phyloP scores from a whole-genome alignment of 2,329 filamentous ascomycete genomes.

The Cladosporium sp. region DNA sequence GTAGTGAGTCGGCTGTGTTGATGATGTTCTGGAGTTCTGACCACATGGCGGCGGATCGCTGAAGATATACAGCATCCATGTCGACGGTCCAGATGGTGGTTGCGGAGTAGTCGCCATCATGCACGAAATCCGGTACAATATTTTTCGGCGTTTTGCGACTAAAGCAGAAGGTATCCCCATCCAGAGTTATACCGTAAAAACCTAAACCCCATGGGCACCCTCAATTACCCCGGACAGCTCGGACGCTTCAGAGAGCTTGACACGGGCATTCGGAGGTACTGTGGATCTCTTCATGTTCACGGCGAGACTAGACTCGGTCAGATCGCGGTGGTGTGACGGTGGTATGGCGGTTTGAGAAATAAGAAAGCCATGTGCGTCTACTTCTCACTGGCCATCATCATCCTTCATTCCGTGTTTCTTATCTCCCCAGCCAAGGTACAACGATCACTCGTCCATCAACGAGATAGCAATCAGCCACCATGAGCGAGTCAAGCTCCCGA shows the following conservation, averaged over 20 bases:
- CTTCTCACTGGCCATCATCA: not conserved
- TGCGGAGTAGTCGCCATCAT: slow-evolving; percentile 5
- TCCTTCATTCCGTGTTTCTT: not conserved
- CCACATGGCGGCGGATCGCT: slow-evolving; percentile 16
- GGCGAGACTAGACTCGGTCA: slow-evolving; percentile 18
- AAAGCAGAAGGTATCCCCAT: slow-evolving; percentile 16
- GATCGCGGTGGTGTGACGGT: slow-evolving; percentile 13
- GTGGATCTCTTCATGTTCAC: not conserved
- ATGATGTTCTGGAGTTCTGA: slow-evolving; percentile 10
- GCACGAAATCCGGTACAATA: not conserved
- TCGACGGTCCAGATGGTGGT: not conserved
- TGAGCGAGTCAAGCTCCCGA: slow-evolving; percentile 21
- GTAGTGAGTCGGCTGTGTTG: not conserved
- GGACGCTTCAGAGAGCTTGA: not conserved
- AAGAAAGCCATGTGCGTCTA: slow-evolving; percentile 18
- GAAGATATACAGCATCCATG: slow-evolving; percentile 17
- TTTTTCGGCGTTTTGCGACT: not conserved
- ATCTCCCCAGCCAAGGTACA: not conserved
- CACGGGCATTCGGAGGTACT: slow-evolving; percentile 8
- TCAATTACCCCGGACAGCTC: not conserved
- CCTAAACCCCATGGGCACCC: slow-evolving; percentile 9
- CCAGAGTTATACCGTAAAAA: not conserved
- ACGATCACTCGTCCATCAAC: not conserved
- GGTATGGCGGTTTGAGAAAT: slow-evolving; percentile 5
- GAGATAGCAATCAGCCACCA: not conserved